Conservation (phyloP, 441 rosid genomes). For the Arabidopsis lyrata region DNA sequence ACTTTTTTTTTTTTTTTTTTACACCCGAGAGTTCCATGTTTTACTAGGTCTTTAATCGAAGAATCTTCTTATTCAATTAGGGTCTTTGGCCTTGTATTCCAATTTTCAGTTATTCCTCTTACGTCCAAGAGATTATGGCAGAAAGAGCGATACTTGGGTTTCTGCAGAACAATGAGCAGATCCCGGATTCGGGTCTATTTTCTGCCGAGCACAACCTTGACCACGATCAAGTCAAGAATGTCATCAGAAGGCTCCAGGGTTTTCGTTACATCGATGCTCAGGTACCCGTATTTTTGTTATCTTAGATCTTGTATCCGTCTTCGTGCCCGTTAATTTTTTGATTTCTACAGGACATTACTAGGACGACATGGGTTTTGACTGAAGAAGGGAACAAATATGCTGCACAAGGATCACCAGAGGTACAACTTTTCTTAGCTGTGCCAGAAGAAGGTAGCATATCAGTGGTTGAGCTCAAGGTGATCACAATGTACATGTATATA, state of each 20-base stretch:
- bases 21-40: no score
- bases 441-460: conserved; percentile 62
- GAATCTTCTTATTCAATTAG: no score
- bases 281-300: background rate
- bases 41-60: no score
- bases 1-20: no score
- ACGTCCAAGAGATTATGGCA: conserved; percentile 54
- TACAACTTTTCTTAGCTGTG: conserved; percentile 67
- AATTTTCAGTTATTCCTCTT: no score
- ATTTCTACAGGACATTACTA: background rate
- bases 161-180: conserved; percentile 56
- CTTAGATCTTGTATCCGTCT: no score
- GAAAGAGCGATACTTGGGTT: conserved; percentile 69
- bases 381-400: conserved; percentile 79
- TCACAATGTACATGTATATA: background rate
- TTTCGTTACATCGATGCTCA: conserved; percentile 24
- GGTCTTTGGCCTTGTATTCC: no score
- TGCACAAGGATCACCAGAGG: conserved; percentile 77
- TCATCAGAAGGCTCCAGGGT: conserved; percentile 76
- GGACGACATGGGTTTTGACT: conserved; percentile 64
- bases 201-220: conserved; percentile 59
- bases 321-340: no score
- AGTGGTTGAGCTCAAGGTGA: conserved; percentile 13
- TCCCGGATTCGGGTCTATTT: conserved; percentile 71
- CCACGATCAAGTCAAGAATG: conserved; percentile 69